A percentile compares a stretch with the other conserved stretches of the same genome.
phyloP scores from a whole-genome alignment of 805 yeast species.

The Lipomyces yamadae region DNA sequence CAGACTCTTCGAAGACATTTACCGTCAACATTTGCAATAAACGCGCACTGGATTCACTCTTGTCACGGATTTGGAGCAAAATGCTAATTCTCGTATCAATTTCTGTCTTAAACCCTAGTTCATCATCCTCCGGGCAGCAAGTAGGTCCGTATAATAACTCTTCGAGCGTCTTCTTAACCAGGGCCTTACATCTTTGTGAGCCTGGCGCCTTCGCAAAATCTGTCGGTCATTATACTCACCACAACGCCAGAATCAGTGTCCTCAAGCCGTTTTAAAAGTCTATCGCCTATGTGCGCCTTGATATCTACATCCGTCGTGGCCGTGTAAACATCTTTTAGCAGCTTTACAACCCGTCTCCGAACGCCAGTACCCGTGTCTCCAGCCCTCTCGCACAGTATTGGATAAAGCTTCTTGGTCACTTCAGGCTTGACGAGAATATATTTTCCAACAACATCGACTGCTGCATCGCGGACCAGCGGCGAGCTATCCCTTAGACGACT shows the following conservation, averaged over 20 bases:
- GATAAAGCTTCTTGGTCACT: slow-evolving; percentile 55
- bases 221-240: background rate
- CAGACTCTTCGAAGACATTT: slow-evolving; percentile 9
- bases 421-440: slow-evolving; percentile 54
- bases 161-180: slow-evolving; percentile 25
- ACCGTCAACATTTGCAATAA: slow-evolving; percentile 16
- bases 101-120: slow-evolving; percentile 15
- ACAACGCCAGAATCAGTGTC: slow-evolving; percentile 66
- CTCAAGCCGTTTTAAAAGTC: slow-evolving; percentile 59
- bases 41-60: slow-evolving; percentile 18
- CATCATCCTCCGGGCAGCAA: slow-evolving; percentile 10
- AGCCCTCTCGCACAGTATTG: slow-evolving; percentile 54
- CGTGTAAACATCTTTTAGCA: slow-evolving; percentile 56
- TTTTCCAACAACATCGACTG: slow-evolving; percentile 65
- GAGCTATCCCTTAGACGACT: slow-evolving; percentile 62
- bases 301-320: slow-evolving; percentile 42
- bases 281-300: slow-evolving; percentile 55
- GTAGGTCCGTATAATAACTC: slow-evolving; percentile 26
- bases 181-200: slow-evolving; percentile 12
- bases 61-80: slow-evolving; percentile 19
- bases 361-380: slow-evolving; percentile 68
- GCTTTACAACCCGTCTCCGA: slow-evolving; percentile 62
- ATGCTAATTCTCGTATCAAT: slow-evolving; percentile 15
- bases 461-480: slow-evolving; percentile 76
- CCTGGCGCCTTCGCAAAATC: background rate